Percentiles rank a stretch among this genome's conserved stretches.
Evolutionary conservation across 495 filamentous ascomycete species (phyloP).

Genomic region (Penicillium lividum): DNA sequence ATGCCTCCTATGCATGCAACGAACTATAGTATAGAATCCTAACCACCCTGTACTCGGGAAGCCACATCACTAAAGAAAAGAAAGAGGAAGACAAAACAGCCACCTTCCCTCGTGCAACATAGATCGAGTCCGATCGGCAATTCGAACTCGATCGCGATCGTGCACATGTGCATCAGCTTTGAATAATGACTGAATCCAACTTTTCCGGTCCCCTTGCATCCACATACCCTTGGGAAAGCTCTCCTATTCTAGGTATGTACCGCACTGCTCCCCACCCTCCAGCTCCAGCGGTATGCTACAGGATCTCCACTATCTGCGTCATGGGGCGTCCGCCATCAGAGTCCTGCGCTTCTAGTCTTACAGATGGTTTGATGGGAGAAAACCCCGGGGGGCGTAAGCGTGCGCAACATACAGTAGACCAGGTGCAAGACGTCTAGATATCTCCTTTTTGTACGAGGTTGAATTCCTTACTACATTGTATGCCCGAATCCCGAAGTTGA

Average conservation of each 20-base stretch:
- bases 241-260: background rate
- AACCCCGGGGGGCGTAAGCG: constrained; percentile 11
- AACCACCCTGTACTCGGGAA: background rate
- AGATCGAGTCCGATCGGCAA: constrained; percentile 25
- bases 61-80: background rate
- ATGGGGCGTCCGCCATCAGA: constrained; percentile 20
- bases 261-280: constrained; percentile 1
- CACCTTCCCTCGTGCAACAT: constrained; percentile 9
- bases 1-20: constrained; percentile 2
- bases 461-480: background rate
- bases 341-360: constrained; percentile 10
- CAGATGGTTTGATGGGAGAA: constrained; percentile 20
- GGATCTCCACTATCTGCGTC: constrained; percentile 29
- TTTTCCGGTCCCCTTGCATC: constrained; percentile 27
- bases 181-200: constrained; percentile 17
- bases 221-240: constrained; percentile 16
- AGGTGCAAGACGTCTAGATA: background rate
- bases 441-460: constrained; percentile 4
- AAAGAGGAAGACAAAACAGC: background rate
- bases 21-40: background rate
- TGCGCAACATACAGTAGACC: background rate
- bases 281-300: constrained; percentile 15
- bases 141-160: constrained; percentile 22
- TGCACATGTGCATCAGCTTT: constrained; percentile 16
- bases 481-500: background rate